Evolutionary conservation across 306 rosid species (phyloP).

Genomic region (Crotalaria pallida): DNA sequence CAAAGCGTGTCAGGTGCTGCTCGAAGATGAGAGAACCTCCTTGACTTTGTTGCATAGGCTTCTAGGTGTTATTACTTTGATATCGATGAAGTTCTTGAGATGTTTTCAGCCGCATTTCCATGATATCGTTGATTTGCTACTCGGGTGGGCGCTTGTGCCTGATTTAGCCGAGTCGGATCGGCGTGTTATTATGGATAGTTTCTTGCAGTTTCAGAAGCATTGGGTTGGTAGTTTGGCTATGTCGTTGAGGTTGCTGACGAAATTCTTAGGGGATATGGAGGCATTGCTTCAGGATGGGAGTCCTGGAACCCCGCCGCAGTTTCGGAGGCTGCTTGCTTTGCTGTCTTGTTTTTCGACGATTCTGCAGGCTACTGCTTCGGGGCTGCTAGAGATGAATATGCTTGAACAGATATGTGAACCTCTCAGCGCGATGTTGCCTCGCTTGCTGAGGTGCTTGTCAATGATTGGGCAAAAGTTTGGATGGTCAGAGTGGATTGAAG

Average conservation of each 20-base stretch:
- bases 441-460: constrained; percentile 70
- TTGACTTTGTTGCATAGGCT: constrained; percentile 57
- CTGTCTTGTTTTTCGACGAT: constrained; percentile 81
- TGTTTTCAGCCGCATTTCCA: constrained; percentile 82
- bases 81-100: constrained; percentile 68
- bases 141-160: constrained; percentile 83
- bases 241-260: constrained; percentile 70
- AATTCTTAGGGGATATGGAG: constrained; percentile 95
- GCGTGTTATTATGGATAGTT: constrained; percentile 69
- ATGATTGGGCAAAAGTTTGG: constrained; percentile 84
- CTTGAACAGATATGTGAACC: constrained; percentile 82
- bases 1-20: constrained; percentile 80
- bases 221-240: constrained; percentile 87
- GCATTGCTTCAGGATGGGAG: constrained; percentile 80
- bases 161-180: constrained; percentile 66
- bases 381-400: constrained; percentile 77
- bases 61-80: constrained; percentile 64
- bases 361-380: constrained; percentile 85
- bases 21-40: constrained; percentile 95
- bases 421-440: constrained; percentile 62
- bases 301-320: constrained; percentile 75
- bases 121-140: constrained; percentile 79
- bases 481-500: constrained; percentile 86
- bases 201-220: constrained; percentile 89
- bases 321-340: constrained; percentile 70